Evolutionary conservation across 192 early-diverging fungal genomes (phyloP), one percentile per base, ranked within the genome.

Genomic region (Rhizoclosmatium globosum): DNA sequence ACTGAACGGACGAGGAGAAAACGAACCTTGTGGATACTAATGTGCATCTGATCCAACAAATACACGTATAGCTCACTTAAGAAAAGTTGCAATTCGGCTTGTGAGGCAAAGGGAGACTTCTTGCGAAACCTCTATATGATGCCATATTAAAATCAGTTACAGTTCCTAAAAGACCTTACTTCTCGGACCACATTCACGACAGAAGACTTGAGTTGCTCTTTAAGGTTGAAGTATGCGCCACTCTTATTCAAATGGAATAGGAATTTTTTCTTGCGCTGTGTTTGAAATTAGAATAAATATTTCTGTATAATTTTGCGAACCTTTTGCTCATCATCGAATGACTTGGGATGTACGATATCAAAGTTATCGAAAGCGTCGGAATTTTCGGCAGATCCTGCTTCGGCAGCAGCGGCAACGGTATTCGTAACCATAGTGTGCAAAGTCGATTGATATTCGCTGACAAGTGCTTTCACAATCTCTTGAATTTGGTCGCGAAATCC

Each of bases 21-120:
- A 46, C 76, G 23, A 2, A 89, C 81, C 64, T 82, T 80, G 77
- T 87, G 82, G 42, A 90, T 76, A 0, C 82, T 73, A 9, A 76
- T 68, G 76, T 91, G 90, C 88, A 91, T 89, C 65, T 89, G 77
- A 68, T 89, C 90, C 2, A 85, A 69, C 31, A 91, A 81, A 64
- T 89, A 87, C 4, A 91, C 87, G 79, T 91, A 91, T 7, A 91
- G 62, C 74, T 89, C 83, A 62, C 85, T 88, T 81, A 90, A 84
- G 60, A 91, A 90, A 19, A 86, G 74, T 57, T 91, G 90, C 43
- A 91, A 68, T 59, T 91, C 90, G 3, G 85, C 64, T 46, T 84
- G 85, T 0, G 84, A 74, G 38, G 86, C 59, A 68, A 89, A 89
- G 0, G 90, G 87, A 0, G 88, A 86, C 48, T 83, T 86, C 46